Conservation (phyloP, 306 rosid genomes). For the Carpinus fangiana region DNA sequence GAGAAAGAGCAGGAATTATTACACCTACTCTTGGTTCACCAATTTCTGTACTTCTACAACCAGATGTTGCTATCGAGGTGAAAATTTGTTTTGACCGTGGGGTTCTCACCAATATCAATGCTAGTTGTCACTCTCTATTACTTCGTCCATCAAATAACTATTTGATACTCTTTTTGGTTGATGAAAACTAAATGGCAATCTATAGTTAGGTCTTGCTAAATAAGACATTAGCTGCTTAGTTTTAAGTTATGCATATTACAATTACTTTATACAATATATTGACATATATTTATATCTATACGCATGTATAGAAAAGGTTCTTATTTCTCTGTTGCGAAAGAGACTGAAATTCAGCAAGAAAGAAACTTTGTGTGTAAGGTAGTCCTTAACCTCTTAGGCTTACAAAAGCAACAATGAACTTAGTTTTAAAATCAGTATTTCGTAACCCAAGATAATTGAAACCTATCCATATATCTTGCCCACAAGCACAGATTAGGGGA, state of each 20-base stretch:
- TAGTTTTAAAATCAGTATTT: neutral
- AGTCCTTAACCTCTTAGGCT: neutral
- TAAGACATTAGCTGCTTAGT: neutral
- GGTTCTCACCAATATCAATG: slow-evolving; percentile 2
- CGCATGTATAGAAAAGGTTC: neutral
- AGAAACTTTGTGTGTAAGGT: neutral
- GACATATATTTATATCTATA: too few relatives aligned
- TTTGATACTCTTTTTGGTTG: neutral
- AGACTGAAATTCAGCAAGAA: neutral
- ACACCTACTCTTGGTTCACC: slow-evolving; percentile 90
- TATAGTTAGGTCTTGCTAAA: slow-evolving; percentile 21
- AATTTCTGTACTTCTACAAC: slow-evolving; percentile 71
- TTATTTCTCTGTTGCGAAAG: neutral
- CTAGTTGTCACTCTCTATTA: neutral
- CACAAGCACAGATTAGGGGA: neutral
- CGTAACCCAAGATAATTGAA: neutral
- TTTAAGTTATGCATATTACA: slow-evolving; percentile 12
- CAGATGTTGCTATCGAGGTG: slow-evolving; percentile 87
- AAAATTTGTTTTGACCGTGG: slow-evolving; percentile 17
- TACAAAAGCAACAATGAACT: neutral
- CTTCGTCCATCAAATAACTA: slow-evolving; percentile 13
- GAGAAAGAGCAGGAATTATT: slow-evolving; percentile 93
- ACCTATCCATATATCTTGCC: neutral
- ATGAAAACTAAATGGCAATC: neutral
- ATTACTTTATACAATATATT: too few relatives aligned